Evolutionary conservation across 257 asterid species (phyloP).

Genomic region (Solanum pennellii): DNA sequence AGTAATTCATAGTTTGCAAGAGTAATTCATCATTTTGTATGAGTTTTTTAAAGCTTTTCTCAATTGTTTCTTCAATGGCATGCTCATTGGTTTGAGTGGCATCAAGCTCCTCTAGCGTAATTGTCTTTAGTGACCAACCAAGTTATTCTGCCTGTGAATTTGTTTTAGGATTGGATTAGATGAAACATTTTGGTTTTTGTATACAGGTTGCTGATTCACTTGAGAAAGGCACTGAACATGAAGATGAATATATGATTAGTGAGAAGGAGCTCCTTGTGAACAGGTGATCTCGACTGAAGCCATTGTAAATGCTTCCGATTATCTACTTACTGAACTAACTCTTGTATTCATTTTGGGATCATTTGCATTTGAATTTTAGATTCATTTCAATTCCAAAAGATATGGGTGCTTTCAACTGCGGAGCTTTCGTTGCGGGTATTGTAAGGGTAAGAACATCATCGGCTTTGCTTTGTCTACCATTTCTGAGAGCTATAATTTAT

Average conservation of each 20-base stretch:
- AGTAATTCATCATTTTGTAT: too few species aligned
- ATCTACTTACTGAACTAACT: background rate
- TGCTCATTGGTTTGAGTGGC: background rate
- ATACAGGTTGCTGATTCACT: conserved; percentile 87
- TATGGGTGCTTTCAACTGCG: conserved; percentile 97
- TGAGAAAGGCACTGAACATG: conserved; percentile 97
- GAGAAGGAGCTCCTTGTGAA: conserved; percentile 93
- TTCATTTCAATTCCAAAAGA: conserved; percentile 93
- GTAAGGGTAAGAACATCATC: conserved; percentile 46
- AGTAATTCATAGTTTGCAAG: too few species aligned
- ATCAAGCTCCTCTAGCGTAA: background rate
- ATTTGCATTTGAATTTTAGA: conserved; percentile 24
- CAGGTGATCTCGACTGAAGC: conserved; percentile 30
- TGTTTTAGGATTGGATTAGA: background rate
- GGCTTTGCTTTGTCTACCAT: background rate
- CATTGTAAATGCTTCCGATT: background rate
- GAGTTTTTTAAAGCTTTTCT: too few species aligned
- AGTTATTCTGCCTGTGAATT: background rate
- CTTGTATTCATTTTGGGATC: conserved; percentile 2
- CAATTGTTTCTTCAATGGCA: too few species aligned
- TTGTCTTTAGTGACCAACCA: background rate
- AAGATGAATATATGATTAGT: conserved; percentile 96
- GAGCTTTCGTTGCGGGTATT: conserved; percentile 96
- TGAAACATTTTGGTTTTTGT: background rate
- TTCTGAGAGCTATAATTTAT: background rate